Base-by-base conservation (phyloP, 306 rosid species). In the Prunus salicina region DNA sequence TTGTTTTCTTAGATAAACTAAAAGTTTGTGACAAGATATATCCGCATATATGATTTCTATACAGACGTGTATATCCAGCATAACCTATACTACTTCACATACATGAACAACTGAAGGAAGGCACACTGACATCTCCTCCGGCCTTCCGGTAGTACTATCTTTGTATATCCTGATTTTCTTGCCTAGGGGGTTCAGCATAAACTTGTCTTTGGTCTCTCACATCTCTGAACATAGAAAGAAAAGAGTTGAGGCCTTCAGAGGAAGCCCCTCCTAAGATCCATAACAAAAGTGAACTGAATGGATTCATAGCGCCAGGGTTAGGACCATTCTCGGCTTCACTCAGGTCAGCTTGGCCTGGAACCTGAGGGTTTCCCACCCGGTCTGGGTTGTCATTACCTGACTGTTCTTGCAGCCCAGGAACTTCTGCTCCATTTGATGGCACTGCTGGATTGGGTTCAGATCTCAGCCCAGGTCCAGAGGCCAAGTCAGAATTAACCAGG, bases 221-320 rank as follows among this genome's bases (percentile, higher is more conserved):
- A 81, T 95, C 97, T 87, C 99, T 88, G 89, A 96, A 91, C 86
- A 96, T 88, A 64, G 99, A 92, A 67, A 89, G 87, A 66, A 95
- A 85, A 0, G 97, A 89, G 90, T 86, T 96, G 52, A 83, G 89
- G 78, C 98, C 92, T 87, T 96, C 97, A 11, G 97, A 87, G 66
- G 99, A 84, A 74, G 91, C 98, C 49, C 98, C 98, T 73, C 98
- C 98, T 73, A 96, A 81, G 80, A 96, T 91, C 96, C 96, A 87
- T 77, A 96, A 62, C 79, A 95, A 79, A 83, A 96, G 82, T 69
- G 99, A 95, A 76, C 98, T 89, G 83, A 95, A 89, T 18, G 93
- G 86, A 77, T 82, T 92, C 88, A 86, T 88, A 69, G 86, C 63
- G 30, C 97, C 94, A 0, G 96, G 93, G 83, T 88, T 84, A 2